Conservation (phyloP, 1,139 yeast genomes). For the Debaryomycetaceae sp. region DNA sequence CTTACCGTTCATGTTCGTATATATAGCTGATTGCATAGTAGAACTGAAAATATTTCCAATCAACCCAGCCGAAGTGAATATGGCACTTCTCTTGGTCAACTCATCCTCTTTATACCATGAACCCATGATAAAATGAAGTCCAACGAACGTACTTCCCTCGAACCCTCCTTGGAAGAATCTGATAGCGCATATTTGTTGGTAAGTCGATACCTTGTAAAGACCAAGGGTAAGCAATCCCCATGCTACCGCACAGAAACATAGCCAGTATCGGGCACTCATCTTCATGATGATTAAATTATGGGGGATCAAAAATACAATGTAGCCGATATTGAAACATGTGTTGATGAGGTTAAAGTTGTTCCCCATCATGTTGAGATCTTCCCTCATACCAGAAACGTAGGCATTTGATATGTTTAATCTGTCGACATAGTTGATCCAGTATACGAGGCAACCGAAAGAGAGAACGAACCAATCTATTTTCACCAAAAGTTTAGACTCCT, state of each 20-base stretch:
- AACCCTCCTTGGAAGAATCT: conserved; percentile 11
- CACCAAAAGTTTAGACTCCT: conserved; percentile 38
- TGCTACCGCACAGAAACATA: conserved; percentile 12
- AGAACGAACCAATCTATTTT: conserved; percentile 57
- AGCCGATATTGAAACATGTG: conserved; percentile 11
- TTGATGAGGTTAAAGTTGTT: conserved; percentile 11
- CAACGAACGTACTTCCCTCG: conserved; percentile 14
- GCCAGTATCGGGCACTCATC: conserved; percentile 10
- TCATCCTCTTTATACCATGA: conserved; percentile 14
- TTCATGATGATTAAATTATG: conserved; percentile 9
- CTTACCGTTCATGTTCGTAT: conserved; percentile 13
- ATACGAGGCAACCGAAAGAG: conserved; percentile 51
- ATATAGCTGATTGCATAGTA: conserved; percentile 29
- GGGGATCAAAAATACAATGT: conserved; percentile 14
- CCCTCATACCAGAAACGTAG: conserved; percentile 37
- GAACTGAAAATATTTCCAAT: conserved; percentile 29
- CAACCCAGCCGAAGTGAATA: conserved; percentile 12
- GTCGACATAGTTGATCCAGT: conserved; percentile 51
- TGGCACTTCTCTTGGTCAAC: conserved; percentile 13
- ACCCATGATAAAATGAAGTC: conserved; percentile 12
- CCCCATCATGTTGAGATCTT: conserved; percentile 21
- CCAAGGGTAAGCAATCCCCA: conserved; percentile 16
- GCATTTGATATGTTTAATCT: conserved; percentile 36
- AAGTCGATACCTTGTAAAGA: conserved; percentile 13
- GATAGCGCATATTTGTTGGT: conserved; percentile 16